Base-by-base conservation (phyloP, 2,329 filamentous ascomycete species). In the Pseudogymnoascus sp. region DNA sequence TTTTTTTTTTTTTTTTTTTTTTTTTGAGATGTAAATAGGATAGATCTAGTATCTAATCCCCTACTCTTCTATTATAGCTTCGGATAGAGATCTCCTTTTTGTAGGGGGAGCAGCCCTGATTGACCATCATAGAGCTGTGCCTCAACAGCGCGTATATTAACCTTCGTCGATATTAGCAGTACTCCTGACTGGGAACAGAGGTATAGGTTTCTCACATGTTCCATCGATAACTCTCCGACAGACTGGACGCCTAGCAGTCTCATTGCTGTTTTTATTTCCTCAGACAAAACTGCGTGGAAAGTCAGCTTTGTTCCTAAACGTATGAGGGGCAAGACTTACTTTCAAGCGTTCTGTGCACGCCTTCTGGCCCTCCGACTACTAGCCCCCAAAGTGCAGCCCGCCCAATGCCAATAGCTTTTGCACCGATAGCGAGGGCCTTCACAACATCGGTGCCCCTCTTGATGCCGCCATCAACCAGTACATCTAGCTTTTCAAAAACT, bases 251-350 rank as follows among this genome's bases (percentile, higher is more conserved):
- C 86, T 62, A 86, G 81, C 71, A 87, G 78, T 25, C 81, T 80
- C 86, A 89, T 89, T 2, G 84, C 84, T 1, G 82, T 86, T 66
- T 85, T 80, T 3, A 89, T 71, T 70, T 89, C 86, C 63, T 88
- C 85, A 60, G 77, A 76, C 12, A 84, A 66, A 17, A 81, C 21
- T 21, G 21, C 21, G 2, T 21, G 21, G 21, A 21, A 21, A 21
- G 21, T 21, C 21, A 21, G 21, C 21, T 21, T 21, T 21, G 21
- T 21, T 21, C 21, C 21, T 21, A 21, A 21, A 21, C 21, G 21
- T 21, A 21, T 21, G 21, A 21, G 21, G 21, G 21, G 21, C 21
- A 21, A 21, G 21, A 21, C 21, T 21, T 21, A 21, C 21, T 80
- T 55, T 81, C 77, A 8, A 82, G 71, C 51, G 79, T 77, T 64